These are phyloP conservation scores for Aspergillus sp. DNA, from an alignment of 2,329 filamentous ascomycete genomes.

Conservation along the genomic window DNA sequence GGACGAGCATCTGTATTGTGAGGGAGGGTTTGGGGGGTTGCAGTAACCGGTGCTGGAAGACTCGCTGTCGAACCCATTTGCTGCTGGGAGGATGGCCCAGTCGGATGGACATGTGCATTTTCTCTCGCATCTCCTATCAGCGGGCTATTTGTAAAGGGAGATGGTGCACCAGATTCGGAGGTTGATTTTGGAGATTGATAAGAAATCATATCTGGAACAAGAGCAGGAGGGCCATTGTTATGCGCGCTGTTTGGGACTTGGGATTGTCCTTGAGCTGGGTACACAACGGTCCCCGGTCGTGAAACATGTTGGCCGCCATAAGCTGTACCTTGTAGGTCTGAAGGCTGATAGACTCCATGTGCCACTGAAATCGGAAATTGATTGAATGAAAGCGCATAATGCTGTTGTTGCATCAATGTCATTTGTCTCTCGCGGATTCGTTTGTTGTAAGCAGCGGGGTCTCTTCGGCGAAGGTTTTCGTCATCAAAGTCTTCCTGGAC, in stretches of 20 bases:
- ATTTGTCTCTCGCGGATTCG: constrained; percentile 21
- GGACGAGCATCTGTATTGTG: not conserved
- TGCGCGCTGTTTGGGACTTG: not conserved
- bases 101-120: not conserved
- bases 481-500: constrained; percentile 49
- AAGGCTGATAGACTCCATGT: not conserved
- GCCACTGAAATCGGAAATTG: not conserved
- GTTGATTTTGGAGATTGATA: not conserved
- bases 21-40: too few relatives aligned
- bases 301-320: not conserved
- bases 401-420: not conserved
- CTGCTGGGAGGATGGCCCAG: not conserved
- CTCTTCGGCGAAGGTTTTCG: constrained; percentile 38
- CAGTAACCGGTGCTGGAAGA: not conserved
- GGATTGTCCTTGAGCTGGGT: not conserved
- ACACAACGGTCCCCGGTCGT: not conserved
- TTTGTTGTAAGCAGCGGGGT: constrained; percentile 35
- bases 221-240: constrained; percentile 6
- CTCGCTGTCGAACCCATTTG: not conserved
- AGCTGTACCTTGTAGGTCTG: not conserved
- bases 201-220: constrained; percentile 23
- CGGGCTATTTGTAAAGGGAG: not conserved
- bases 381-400: not conserved
- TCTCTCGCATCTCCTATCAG: not conserved
- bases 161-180: not conserved